phyloP scores from a whole-genome alignment of 1,139 yeast genomes.

The Blastobotrys proliferans region DNA sequence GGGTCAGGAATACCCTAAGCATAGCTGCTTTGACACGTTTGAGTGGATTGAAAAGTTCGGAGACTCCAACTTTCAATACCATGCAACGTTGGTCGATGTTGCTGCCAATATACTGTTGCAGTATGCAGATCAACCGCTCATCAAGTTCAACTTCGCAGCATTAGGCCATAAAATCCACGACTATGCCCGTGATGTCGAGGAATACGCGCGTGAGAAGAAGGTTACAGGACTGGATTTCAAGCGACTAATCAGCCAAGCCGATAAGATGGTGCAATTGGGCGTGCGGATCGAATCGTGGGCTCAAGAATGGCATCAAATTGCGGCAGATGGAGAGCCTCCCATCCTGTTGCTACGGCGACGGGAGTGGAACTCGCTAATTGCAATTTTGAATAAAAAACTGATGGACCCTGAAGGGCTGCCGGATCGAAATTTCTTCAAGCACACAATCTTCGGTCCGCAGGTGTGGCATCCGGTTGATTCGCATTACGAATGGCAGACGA shows the following conservation, averaged over 20 bases:
- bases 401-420: slow-evolving; percentile 47
- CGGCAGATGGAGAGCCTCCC: slow-evolving; percentile 53
- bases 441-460: slow-evolving; percentile 68
- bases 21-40: slow-evolving; percentile 65
- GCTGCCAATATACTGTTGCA: slow-evolving; percentile 51
- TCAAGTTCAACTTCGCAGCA: slow-evolving; percentile 61
- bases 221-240: slow-evolving; percentile 21
- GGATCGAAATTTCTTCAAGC: slow-evolving; percentile 63
- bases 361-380: slow-evolving; percentile 72
- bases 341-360: slow-evolving; percentile 65
- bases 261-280: slow-evolving; percentile 25
- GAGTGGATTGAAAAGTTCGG: slow-evolving; percentile 48
- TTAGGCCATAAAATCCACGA: slow-evolving; percentile 46
- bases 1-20: slow-evolving; percentile 45
- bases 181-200: slow-evolving; percentile 48
- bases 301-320: slow-evolving; percentile 50
- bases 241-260: slow-evolving; percentile 26
- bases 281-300: slow-evolving; percentile 43
- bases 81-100: slow-evolving; percentile 54
- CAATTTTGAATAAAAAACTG: slow-evolving; percentile 53
- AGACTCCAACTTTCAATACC: slow-evolving; percentile 58
- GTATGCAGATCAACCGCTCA: slow-evolving; percentile 66
- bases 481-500: slow-evolving; percentile 57
- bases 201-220: slow-evolving; percentile 35
- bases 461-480: slow-evolving; percentile 49